Percentiles rank a stretch among this genome's conserved stretches.
These are phyloP conservation scores for Cystobasidium slooffiae DNA, from an alignment of 1,284 basidiomycete genomes.

Conservation along the genomic window DNA sequence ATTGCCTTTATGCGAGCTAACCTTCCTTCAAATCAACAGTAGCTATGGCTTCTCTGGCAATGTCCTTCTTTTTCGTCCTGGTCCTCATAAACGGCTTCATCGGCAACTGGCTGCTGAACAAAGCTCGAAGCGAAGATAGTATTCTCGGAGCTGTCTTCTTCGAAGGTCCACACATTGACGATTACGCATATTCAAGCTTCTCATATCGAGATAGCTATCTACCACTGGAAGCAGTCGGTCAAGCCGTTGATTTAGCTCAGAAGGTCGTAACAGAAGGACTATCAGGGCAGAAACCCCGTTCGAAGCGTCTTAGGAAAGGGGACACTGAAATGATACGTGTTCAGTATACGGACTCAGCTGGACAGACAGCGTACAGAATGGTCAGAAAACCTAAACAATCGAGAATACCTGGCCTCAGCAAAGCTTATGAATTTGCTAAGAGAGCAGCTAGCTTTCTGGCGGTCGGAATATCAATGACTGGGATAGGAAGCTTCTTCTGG, in stretches of 20 bases:
- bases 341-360: constrained; percentile 4
- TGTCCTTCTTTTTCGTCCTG: constrained; percentile 37
- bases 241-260: constrained; percentile 35
- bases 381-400: neutral
- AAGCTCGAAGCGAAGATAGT: constrained; percentile 21
- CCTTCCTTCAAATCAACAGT: neutral
- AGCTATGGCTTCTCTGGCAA: constrained; percentile 26
- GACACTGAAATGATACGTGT: constrained; percentile 9
- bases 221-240: constrained; percentile 38
- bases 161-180: constrained; percentile 27
- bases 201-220: constrained; percentile 26
- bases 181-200: constrained; percentile 20
- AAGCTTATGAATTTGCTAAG: constrained; percentile 15
- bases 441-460: constrained; percentile 3
- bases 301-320: neutral
- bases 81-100: constrained; percentile 38
- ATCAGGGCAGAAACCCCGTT: neutral
- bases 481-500: constrained; percentile 42
- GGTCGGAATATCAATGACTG: constrained; percentile 39
- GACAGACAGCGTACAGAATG: constrained; percentile 36
- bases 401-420: constrained; percentile 5
- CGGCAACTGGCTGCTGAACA: constrained; percentile 37
- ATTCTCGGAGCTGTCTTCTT: constrained; percentile 33
- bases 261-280: constrained; percentile 28
- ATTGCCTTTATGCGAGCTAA: neutral